phyloP scores from a whole-genome alignment of 495 filamentous ascomycete species.

The Beverwykella pulmonaria region DNA sequence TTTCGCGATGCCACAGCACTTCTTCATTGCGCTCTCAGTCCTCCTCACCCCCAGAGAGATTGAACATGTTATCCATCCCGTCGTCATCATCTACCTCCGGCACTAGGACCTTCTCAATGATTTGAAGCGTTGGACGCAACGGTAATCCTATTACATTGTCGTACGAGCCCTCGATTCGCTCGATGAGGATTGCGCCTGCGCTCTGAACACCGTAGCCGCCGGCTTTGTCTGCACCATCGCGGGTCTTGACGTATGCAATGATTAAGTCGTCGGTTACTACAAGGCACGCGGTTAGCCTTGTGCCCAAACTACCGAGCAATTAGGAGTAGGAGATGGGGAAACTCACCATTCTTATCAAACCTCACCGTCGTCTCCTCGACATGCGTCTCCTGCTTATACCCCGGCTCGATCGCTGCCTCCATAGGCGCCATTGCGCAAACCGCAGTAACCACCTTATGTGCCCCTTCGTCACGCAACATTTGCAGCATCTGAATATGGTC shows the following conservation, averaged over 20 bases:
- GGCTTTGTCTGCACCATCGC: conserved; percentile 95
- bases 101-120: conserved; percentile 77
- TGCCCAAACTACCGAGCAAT: no score
- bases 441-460: conserved; percentile 81
- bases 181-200: conserved; percentile 78
- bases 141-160: conserved; percentile 98
- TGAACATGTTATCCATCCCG: conserved; percentile 7
- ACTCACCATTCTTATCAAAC: conserved; percentile 63
- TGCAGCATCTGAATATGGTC: conserved; percentile 83
- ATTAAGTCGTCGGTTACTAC: conserved; percentile 78
- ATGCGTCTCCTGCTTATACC: conserved; percentile 77
- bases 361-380: conserved; percentile 86
- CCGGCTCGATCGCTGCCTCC: conserved; percentile 72
- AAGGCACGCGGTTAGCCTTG: background rate
- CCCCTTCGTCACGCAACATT: conserved; percentile 68
- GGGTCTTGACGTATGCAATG: conserved; percentile 80
- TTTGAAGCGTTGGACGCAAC: conserved; percentile 72
- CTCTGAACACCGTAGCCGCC: conserved; percentile 96
- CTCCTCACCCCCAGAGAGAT: conserved; percentile 9
- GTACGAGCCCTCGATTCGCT: conserved; percentile 82
- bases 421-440: conserved; percentile 80
- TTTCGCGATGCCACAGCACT: background rate
- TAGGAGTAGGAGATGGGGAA: no score
- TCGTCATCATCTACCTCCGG: conserved; percentile 51
- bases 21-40: background rate